These are phyloP conservation scores for Cupressus sempervirens DNA, from an alignment of 75 land plant species.

Conservation along the genomic window DNA sequence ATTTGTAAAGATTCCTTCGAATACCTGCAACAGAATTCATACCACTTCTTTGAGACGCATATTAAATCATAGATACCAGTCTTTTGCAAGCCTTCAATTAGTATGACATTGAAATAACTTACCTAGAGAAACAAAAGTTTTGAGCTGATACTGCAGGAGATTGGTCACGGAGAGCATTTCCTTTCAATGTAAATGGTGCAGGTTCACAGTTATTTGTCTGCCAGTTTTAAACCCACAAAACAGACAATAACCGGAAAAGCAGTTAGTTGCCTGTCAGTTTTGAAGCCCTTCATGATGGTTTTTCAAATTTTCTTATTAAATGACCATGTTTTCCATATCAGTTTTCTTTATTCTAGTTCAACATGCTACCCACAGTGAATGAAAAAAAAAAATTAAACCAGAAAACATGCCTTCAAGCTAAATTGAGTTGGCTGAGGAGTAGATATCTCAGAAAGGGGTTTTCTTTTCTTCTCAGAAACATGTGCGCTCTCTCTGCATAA, in stretches of 20 bases:
- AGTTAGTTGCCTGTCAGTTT: not conserved
- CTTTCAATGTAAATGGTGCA: not conserved
- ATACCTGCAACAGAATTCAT: conserved; percentile 3
- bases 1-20: not conserved
- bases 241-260: not conserved
- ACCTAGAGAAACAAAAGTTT: not conserved
- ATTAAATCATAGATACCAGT: not conserved
- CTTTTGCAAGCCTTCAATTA: not conserved
- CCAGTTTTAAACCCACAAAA: not conserved
- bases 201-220: not conserved
- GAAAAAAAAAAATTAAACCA: not conserved
- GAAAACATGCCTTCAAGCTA: conserved; percentile 5
- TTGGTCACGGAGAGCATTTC: not conserved
- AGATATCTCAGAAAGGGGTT: conserved; percentile 5
- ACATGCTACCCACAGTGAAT: not conserved
- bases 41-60: not conserved
- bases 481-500: not conserved
- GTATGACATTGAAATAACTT: not conserved
- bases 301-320: not conserved
- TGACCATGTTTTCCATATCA: not conserved
- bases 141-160: not conserved
- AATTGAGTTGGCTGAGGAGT: not conserved
- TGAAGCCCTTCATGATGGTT: not conserved
- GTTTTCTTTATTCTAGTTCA: not conserved
- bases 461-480: conserved; percentile 7